phyloP scores from a whole-genome alignment of 1,284 basidiomycete genomes.

The Cystobasidium sp. region DNA sequence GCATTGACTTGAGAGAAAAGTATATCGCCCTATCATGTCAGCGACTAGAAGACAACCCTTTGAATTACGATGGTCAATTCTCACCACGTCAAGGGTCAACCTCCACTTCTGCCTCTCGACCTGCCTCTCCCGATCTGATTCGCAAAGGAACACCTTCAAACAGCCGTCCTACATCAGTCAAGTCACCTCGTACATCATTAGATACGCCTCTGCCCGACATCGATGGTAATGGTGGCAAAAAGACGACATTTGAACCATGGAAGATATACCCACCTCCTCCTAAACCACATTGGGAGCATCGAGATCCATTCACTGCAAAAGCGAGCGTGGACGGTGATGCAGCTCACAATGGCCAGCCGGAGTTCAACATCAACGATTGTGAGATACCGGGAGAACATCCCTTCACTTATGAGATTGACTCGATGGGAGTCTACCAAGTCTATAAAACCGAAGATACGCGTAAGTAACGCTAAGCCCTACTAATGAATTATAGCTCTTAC shows the following conservation, averaged over 20 bases:
- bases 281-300: constrained; percentile 76
- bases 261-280: constrained; percentile 86
- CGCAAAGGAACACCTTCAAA: background rate
- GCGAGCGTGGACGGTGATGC: background rate
- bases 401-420: constrained; percentile 75
- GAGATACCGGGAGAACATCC: constrained; percentile 66
- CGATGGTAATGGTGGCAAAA: background rate
- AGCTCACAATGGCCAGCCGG: constrained; percentile 15
- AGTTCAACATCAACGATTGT: constrained; percentile 71
- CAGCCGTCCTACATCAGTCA: constrained; percentile 32
- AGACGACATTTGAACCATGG: constrained; percentile 65
- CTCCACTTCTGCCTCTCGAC: constrained; percentile 56
- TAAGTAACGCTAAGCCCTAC: background rate
- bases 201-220: constrained; percentile 21
- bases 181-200: constrained; percentile 13
- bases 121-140: constrained; percentile 28
- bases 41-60: constrained; percentile 81
- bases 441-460: constrained; percentile 59
- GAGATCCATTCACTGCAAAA: constrained; percentile 47
- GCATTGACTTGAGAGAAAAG: constrained; percentile 74
- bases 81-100: constrained; percentile 61
- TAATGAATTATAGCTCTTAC: background rate
- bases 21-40: constrained; percentile 84
- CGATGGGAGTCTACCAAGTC: constrained; percentile 84
- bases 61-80: constrained; percentile 80